Evolutionary conservation across 352 stramenopile genomes (phyloP).

Genomic region (Phytophthora niederhauseri): DNA sequence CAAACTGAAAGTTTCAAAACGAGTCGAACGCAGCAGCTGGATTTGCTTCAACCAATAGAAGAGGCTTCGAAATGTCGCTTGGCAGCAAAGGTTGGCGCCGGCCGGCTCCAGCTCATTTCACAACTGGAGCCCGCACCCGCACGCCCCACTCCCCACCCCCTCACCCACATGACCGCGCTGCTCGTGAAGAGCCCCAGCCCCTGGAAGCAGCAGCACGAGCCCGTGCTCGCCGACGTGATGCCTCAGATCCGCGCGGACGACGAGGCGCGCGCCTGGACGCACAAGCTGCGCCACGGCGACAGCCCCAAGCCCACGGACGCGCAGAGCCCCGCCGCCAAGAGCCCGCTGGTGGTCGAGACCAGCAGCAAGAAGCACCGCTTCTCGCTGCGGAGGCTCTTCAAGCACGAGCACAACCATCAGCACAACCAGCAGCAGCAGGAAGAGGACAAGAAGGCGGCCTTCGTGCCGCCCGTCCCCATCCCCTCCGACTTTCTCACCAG

Average conservation of each 20-base stretch:
- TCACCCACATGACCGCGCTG: conserved; percentile 17
- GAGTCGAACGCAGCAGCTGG: neutral
- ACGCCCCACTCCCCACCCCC: neutral
- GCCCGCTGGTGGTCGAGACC: conserved; percentile 22
- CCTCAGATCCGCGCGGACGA: conserved; percentile 8
- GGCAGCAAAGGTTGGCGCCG: neutral
- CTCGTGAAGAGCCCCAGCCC: conserved; percentile 22
- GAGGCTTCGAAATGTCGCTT: conserved; percentile 24
- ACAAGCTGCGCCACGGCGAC: conserved; percentile 34
- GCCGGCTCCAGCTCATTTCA: no score
- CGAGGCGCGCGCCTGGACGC: conserved; percentile 24
- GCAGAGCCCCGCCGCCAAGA: no score
- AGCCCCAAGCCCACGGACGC: conserved; percentile 16
- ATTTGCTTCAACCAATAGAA: conserved; percentile 17
- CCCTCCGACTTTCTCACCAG: conserved; percentile 39
- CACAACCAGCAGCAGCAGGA: neutral
- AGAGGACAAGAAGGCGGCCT: conserved; percentile 12
- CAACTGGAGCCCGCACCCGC: conserved; percentile 15
- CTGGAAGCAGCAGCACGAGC: conserved; percentile 25
- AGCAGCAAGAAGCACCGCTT: conserved; percentile 41
- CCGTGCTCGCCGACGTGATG: conserved; percentile 5
- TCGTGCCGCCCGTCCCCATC: conserved; percentile 36
- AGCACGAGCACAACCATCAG: conserved; percentile 21
- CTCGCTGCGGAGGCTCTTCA: conserved; percentile 40
- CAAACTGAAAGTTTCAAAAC: neutral